Base-by-base conservation (phyloP, 2,329 filamentous ascomycete species). In the Hypomyces rosellus region DNA sequence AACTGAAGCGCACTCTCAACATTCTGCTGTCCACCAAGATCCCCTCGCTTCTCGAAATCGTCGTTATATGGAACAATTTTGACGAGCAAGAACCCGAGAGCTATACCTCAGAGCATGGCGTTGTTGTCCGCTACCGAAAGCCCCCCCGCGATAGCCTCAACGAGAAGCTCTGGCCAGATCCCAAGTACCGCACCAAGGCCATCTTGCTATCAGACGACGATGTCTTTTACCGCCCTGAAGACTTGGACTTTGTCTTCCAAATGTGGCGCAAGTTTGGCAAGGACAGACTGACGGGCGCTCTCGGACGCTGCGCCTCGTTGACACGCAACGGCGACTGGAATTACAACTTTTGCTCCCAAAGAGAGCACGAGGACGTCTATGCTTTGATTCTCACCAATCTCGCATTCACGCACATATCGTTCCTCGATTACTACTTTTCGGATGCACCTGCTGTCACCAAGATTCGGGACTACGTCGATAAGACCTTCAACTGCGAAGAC, bases 181-280 rank as follows among this genome's bases (percentile, higher is more conserved):
- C 66, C 4, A 56, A 57, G 1, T 71, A 66, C 55, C 54, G 62
- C 42, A 71, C 68, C 15, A 61, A 70, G 46, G 69, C 68, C 12
- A 62, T 71, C n/a, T 64, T 71, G 18, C 61, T 70, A 9, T 66
- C 64, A 15, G 69, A 71, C 39, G 69, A 71, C 50, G 69, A 71
- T 49, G 66, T 70, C 15, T 69, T 65, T 55, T 71, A 68, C 56
- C 58, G 62, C 25, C 68, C 68, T 16, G 49, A 55, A 3, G 69
- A 71, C 42, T 62, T 71, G 14, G 68, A 71, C 12, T 71, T 69
- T n/a, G 66, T 63, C 18, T 71, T 71, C 48, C 67, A 71, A 46
- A 59, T 63, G 13, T 71, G 69, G 69, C 68, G 69, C 54, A 63
- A 66, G 49, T 68, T 68, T 39, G 69, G 68, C 34, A 62, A 56